phyloP scores from a whole-genome alignment of 2,329 filamentous ascomycete species.

The Talaromyces sp. region DNA sequence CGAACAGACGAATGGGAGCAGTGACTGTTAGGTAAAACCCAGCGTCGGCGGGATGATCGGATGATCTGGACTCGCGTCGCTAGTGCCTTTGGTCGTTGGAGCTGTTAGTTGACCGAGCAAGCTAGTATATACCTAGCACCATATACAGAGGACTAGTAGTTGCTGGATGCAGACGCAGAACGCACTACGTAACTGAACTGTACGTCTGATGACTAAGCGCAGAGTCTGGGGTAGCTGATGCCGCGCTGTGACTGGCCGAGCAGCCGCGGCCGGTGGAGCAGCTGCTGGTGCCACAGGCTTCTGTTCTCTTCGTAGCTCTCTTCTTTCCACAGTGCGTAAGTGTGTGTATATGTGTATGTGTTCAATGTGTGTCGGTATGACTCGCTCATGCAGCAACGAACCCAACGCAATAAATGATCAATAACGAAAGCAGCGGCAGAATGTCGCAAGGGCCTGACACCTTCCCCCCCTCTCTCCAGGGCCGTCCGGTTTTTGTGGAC shows the following conservation, averaged over 20 bases:
- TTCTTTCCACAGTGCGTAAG: too few species aligned
- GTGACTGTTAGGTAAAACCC: slow-evolving; percentile 9
- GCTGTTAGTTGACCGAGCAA: too few species aligned
- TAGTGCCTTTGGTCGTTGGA: background rate
- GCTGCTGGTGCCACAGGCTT: background rate
- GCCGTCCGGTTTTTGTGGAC: background rate
- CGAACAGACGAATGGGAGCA: background rate
- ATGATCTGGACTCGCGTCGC: background rate
- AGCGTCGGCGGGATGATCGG: background rate
- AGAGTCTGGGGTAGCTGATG: background rate
- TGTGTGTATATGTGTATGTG: too few species aligned
- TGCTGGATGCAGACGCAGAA: too few species aligned
- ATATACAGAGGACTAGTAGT: too few species aligned
- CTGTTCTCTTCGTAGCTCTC: background rate
- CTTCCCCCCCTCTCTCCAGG: too few species aligned
- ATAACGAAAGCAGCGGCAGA: background rate
- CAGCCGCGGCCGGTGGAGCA: background rate
- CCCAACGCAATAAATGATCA: too few species aligned
- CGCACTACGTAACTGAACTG: too few species aligned
- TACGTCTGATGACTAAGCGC: too few species aligned
- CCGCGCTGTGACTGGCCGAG: background rate
- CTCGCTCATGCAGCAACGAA: too few species aligned
- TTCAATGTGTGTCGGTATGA: too few species aligned
- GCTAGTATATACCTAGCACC: too few species aligned
- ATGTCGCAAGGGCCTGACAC: background rate